Evolutionary conservation across 2,329 filamentous ascomycete genomes (phyloP).

Genomic region (Diaporthe nobilis): DNA sequence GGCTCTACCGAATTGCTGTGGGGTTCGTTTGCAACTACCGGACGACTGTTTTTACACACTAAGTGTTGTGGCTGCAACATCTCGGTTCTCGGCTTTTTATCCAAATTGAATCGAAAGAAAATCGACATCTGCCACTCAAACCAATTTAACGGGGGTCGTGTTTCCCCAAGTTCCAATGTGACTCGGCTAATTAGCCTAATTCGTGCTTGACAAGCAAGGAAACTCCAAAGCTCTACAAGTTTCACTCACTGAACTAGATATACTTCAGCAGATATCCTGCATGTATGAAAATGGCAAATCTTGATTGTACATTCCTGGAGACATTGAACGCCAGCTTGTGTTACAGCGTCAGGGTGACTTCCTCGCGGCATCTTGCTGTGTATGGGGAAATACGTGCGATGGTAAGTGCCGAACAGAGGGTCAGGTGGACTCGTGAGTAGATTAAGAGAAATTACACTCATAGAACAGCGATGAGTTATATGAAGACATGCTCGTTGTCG

Average conservation of each 20-base stretch:
- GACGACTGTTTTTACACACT: background rate
- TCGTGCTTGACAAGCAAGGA: no score
- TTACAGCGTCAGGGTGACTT: background rate
- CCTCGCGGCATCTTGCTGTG: background rate
- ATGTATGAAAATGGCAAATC: background rate
- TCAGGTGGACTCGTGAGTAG: background rate
- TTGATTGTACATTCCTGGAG: background rate
- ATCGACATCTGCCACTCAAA: no score
- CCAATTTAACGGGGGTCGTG: background rate
- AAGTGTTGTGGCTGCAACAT: background rate
- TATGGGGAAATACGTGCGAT: background rate
- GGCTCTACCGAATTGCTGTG: background rate
- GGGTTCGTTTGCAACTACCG: background rate
- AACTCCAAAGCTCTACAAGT: no score
- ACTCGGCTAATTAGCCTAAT: constrained; percentile 4
- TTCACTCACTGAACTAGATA: background rate
- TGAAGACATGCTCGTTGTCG: background rate
- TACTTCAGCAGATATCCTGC: background rate
- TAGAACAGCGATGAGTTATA: rapidly evolving
- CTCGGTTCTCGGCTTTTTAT: background rate
- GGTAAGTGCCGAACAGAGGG: background rate
- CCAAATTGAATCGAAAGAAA: background rate
- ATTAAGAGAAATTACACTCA: background rate
- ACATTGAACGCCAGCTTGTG: background rate
- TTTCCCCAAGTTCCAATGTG: background rate